Evolutionary conservation across 2,329 filamentous ascomycete species (phyloP).

Genomic region (Davidsoniella neocaledoniae): DNA sequence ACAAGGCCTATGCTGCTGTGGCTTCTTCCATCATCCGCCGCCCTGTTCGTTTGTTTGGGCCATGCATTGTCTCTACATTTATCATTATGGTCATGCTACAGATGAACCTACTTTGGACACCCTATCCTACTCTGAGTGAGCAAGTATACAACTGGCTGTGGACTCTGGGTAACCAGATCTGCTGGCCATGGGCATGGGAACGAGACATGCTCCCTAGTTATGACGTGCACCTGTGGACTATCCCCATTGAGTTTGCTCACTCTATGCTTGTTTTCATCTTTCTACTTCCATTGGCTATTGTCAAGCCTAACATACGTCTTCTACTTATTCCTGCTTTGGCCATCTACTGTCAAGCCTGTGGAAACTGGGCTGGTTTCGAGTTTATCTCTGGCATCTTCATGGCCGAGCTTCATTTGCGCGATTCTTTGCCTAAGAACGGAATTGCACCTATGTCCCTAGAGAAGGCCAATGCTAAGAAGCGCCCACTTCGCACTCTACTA

Average conservation of each 20-base stretch:
- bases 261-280: constrained; percentile 40
- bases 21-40: constrained; percentile 35
- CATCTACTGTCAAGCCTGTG: constrained; percentile 21
- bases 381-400: constrained; percentile 38
- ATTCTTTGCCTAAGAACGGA: constrained; percentile 1
- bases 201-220: constrained; percentile 20
- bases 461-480: neutral
- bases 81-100: constrained; percentile 25
- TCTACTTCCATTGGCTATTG: constrained; percentile 31
- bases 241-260: constrained; percentile 42
- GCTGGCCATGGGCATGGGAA: constrained; percentile 14
- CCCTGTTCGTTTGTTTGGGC: constrained; percentile 33
- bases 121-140: constrained; percentile 12
- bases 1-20: constrained; percentile 18
- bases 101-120: constrained; percentile 11
- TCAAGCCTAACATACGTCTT: constrained; percentile 27
- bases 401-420: constrained; percentile 36
- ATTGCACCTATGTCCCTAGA: constrained; percentile 6
- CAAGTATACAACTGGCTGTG: constrained; percentile 30
- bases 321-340: constrained; percentile 25
- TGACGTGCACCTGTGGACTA: constrained; percentile 46
- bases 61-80: constrained; percentile 33
- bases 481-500: neutral
- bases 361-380: constrained; percentile 13
- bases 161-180: constrained; percentile 16